Percentiles rank a stretch among this genome's conserved stretches.
Conservation (phyloP, 108 stramenopile species). For the Stephanodiscus minutulus region DNA sequence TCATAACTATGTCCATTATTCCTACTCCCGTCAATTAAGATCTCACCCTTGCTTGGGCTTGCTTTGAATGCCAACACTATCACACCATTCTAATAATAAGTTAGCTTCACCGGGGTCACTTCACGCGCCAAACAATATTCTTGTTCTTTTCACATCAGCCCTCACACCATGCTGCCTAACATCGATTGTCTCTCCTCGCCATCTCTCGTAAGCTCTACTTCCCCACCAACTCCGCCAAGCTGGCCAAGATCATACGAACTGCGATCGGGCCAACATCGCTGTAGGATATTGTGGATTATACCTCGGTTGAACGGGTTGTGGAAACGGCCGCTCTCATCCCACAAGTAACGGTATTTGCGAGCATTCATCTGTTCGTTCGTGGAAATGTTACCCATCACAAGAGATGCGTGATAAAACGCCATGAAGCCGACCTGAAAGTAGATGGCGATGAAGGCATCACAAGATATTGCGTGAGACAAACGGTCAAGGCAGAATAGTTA, state of each 20-base stretch:
- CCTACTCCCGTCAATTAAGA: not conserved
- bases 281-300: slow-evolving; percentile 49
- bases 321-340: slow-evolving; percentile 59
- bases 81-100: no score
- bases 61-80: no score
- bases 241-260: slow-evolving; percentile 31
- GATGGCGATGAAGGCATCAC: not conserved
- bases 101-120: no score
- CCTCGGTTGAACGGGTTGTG: slow-evolving; percentile 91
- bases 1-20: not conserved
- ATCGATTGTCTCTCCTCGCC: slow-evolving; percentile 22
- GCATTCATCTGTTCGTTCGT: slow-evolving; percentile 94
- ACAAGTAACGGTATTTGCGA: slow-evolving; percentile 82
- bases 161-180: slow-evolving; percentile 18
- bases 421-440: slow-evolving; percentile 57
- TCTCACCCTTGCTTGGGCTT: no score
- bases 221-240: slow-evolving; percentile 1
- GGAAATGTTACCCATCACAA: slow-evolving; percentile 84
- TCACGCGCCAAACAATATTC: no score
- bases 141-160: not conserved
- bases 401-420: slow-evolving; percentile 86
- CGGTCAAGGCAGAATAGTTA: not conserved
- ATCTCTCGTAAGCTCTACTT: slow-evolving; percentile 2
- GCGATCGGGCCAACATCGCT: slow-evolving; percentile 43
- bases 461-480: not conserved